Base-by-base conservation (phyloP, 2,329 filamentous ascomycete genomes). In the Hortaea werneckii region DNA sequence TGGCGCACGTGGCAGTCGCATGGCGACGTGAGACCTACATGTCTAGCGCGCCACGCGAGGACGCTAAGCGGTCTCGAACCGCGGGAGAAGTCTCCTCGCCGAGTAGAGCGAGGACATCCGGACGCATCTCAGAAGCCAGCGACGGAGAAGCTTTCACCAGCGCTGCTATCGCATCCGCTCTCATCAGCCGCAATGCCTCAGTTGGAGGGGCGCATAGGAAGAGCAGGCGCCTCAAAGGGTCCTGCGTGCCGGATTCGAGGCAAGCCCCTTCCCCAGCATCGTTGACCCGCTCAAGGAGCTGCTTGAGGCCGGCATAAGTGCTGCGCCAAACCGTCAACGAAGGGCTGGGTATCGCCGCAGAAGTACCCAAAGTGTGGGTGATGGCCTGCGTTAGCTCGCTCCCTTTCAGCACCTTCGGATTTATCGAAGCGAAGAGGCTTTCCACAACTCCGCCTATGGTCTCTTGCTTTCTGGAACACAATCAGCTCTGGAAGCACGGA, bases 371-470 rank as follows among this genome's bases (percentile, higher is more conserved):
- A 7, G 50, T 47, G 32, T 48, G 53, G 40, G 49, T 44, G 11
- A 55, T 9, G 13, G 51, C 49, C 29, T 43, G 41, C 37, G 30
- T 40, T n/a, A 60, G 44, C 11, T 42, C 40, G 5, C 45, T 46
- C 13, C 46, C 50, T 29, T 52, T 48, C 37, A 49, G 44, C 12
- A 50, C 45, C 12, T 46, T 41, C 26, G 58, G 54, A 46, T 62
- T 62, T 51, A 62, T 51, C 5, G 59, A 58, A 32, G 54, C 55
- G 49, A 61, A 53, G 26, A 60, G 45, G 41, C 54, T 53, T 49
- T 61, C 58, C 34, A 61, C 55, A 20, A 56, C 58, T n/a, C 48
- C 58, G 29, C 56, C 57, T 20, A 50, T 47, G 9, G 57, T 61
- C 26, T 43, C 39, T 27, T 58, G 54, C 40, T 49, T 54, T 27